Percentiles rank a stretch among this genome's conserved stretches.
These are phyloP conservation scores for Falciphora oryzae DNA, from an alignment of 2,329 filamentous ascomycete genomes.

Conservation along the genomic window DNA sequence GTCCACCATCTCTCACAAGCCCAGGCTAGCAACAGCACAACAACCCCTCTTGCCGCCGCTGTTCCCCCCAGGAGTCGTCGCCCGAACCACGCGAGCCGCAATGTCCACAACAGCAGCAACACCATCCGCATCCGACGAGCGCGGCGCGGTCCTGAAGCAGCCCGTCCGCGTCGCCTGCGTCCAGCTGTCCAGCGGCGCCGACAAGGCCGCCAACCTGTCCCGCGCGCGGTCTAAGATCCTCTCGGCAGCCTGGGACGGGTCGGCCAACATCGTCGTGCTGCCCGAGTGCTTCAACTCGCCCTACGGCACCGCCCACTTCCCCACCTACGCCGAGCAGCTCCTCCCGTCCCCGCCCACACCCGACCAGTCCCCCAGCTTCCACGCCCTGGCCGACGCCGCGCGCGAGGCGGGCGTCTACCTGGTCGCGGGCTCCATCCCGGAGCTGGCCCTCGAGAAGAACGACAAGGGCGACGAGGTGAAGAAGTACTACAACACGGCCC, in stretches of 20 bases:
- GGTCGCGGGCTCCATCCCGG: conserved; percentile 88
- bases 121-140: not conserved
- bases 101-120: not conserved
- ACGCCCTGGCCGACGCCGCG: conserved; percentile 76
- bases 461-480: conserved; percentile 23
- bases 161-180: conserved; percentile 75
- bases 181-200: conserved; percentile 72
- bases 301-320: conserved; percentile 87
- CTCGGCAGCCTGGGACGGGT: conserved; percentile 65
- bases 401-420: conserved; percentile 74
- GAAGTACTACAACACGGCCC: conserved; percentile 85
- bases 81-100: not conserved
- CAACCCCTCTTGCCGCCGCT: not conserved
- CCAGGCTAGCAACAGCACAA: not conserved
- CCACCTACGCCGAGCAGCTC: conserved; percentile 86
- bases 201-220: conserved; percentile 79
- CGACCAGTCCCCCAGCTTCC: conserved; percentile 73
- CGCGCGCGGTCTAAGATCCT: conserved; percentile 78
- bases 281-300: conserved; percentile 99
- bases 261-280: conserved; percentile 77
- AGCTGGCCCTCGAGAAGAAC: conserved; percentile 50
- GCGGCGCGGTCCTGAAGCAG: conserved; percentile 55
- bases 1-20: not conserved
- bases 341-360: conserved; percentile 64
- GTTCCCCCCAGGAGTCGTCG: not conserved